Conservation (phyloP, 192 early-diverging fungal genomes). For the Lunasporangiospora selenospora region DNA sequence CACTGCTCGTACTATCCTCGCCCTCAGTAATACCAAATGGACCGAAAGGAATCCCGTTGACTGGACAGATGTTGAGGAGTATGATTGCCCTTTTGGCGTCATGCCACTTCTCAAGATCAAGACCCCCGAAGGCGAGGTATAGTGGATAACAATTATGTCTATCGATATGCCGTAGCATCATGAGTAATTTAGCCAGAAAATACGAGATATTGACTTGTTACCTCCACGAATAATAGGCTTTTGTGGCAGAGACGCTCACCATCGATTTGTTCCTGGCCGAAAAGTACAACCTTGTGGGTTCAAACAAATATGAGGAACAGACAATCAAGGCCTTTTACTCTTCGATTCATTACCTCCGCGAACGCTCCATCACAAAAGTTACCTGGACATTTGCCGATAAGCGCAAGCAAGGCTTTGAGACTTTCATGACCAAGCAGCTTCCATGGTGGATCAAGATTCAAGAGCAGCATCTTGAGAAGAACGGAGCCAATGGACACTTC, state of each 20-base stretch:
- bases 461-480: slow-evolving; percentile 19
- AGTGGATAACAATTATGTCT: too few relatives aligned
- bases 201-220: too few relatives aligned
- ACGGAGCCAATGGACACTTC: slow-evolving; percentile 21
- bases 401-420: slow-evolving; percentile 12
- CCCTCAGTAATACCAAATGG: slow-evolving; percentile 9
- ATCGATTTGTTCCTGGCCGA: slow-evolving; percentile 25
- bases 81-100: not conserved
- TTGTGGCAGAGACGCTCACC: slow-evolving; percentile 14
- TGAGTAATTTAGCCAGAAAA: too few relatives aligned
- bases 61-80: not conserved
- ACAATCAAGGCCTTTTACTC: slow-evolving; percentile 23
- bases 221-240: too few relatives aligned
- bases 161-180: too few relatives aligned
- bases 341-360: slow-evolving; percentile 28
- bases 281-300: slow-evolving; percentile 17
- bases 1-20: slow-evolving; percentile 5
- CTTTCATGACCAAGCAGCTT: not conserved
- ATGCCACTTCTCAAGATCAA: not conserved
- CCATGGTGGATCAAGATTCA: slow-evolving; percentile 11
- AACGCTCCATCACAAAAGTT: slow-evolving; percentile 13
- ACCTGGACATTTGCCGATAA: slow-evolving; percentile 23
- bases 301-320: slow-evolving; percentile 15
- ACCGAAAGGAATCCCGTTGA: not conserved
- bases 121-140: not conserved